A percentile compares a stretch with the other conserved stretches of the same genome.
phyloP scores from a whole-genome alignment of 768 basidiomycete genomes.

The Serendipita sp. region DNA sequence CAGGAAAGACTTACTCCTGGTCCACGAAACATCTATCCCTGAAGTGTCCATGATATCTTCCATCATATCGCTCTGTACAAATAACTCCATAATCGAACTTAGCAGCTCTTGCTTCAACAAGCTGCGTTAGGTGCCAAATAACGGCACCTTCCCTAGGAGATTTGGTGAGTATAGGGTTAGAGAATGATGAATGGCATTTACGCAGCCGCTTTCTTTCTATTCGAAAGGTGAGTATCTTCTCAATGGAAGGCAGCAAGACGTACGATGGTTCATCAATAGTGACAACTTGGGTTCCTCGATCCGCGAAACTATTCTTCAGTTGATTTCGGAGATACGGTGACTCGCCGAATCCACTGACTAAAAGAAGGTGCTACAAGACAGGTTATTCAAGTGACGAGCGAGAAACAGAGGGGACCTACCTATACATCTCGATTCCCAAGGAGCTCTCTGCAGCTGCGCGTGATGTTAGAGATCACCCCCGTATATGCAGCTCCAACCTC shows the following conservation, averaged over 20 bases:
- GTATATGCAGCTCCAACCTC: background rate
- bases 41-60: background rate
- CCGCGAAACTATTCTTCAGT: background rate
- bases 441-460: background rate
- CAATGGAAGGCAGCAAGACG: too few species aligned
- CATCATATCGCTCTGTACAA: background rate
- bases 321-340: background rate
- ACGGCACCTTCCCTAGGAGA: background rate
- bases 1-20: background rate
- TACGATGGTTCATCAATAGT: background rate
- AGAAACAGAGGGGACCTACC: background rate
- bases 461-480: background rate
- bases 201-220: constrained; percentile 4
- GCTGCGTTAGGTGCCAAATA: constrained; percentile 3
- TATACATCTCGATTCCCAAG: background rate
- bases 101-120: background rate
- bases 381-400: background rate
- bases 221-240: too few species aligned
- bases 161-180: background rate
- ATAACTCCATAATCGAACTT: background rate
- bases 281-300: background rate
- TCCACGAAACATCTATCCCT: background rate
- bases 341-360: background rate
- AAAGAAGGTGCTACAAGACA: background rate
- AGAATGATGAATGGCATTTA: too few species aligned